Percentiles rank a stretch among this genome's conserved stretches.
phyloP scores from a whole-genome alignment of 768 basidiomycete genomes.

The Lactifluus echinatus region DNA sequence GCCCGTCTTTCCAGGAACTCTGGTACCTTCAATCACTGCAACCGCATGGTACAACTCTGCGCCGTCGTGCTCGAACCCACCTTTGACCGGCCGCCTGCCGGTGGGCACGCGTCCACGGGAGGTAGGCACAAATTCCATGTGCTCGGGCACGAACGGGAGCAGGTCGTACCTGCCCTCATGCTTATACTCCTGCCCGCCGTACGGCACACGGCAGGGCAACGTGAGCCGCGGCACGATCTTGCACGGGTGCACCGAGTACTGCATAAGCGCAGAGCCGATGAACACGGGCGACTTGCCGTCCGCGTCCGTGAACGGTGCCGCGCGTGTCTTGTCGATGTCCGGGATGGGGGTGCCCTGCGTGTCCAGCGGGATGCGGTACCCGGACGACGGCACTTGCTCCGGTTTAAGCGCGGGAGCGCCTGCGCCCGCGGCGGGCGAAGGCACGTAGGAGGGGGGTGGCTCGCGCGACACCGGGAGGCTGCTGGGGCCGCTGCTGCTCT shows the following conservation, averaged over 20 bases:
- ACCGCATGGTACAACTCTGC: slow-evolving; percentile 60
- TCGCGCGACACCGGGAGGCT: not conserved
- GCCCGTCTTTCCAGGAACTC: slow-evolving; percentile 68
- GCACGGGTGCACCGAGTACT: slow-evolving; percentile 67
- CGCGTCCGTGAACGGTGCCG: slow-evolving; percentile 46
- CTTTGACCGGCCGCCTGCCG: slow-evolving; percentile 54
- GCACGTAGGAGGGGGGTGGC: slow-evolving; percentile 10
- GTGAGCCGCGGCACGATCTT: slow-evolving; percentile 56
- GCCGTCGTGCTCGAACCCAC: slow-evolving; percentile 67
- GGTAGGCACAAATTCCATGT: slow-evolving; percentile 70
- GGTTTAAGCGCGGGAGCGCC: not conserved
- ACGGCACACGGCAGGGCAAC: slow-evolving; percentile 45
- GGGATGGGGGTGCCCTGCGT: slow-evolving; percentile 38
- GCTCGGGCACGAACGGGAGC: slow-evolving; percentile 53
- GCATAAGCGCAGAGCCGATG: slow-evolving; percentile 66
- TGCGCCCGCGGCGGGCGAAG: not conserved
- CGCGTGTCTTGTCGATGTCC: slow-evolving; percentile 32
- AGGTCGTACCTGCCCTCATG: slow-evolving; percentile 68
- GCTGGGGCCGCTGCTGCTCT: not conserved
- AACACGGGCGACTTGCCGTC: slow-evolving; percentile 54
- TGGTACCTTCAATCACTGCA: slow-evolving; percentile 40
- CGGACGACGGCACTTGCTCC: slow-evolving; percentile 44
- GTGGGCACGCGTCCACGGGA: slow-evolving; percentile 50
- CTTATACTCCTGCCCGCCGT: slow-evolving; percentile 48
- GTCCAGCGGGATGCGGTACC: slow-evolving; percentile 52